Base-by-base conservation (phyloP, 495 filamentous ascomycete species). In the Endocarpon pusillum region DNA sequence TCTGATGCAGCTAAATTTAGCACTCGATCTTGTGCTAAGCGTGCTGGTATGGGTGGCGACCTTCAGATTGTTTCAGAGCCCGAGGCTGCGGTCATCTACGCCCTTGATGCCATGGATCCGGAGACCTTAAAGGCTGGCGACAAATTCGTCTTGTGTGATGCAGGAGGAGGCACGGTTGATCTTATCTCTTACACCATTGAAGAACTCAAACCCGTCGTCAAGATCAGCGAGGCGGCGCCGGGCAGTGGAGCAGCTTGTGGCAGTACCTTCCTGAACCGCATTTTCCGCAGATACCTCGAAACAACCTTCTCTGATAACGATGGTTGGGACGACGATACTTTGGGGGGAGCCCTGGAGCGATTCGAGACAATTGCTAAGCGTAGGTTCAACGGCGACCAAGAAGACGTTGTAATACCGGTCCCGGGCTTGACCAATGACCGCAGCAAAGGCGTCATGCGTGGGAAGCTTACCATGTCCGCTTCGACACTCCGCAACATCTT, bases 81-180 rank as follows among this genome's bases (percentile, higher is more conserved):
- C 1, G 80, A 85, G 51, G 78, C 76, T 3, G 79, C 78, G 0
- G 80, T 79, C 0, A 67, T 81, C 1, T 80, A 81, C 41, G 75
- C 76, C 0, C 58, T 86, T 2, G 68, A 73, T 32, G 68, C 67
- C n/a, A 79, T 71, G 39, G 59, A 60, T n/a, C 29, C 54, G 73
- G 20, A 67, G 54, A 36, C n/a, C n/a, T n/a, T n/a, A n/a, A n/a
- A 56, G 42, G 41, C 49, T 19, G 58, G 55, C 20, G 59, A 66
- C 42, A 51, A 49, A 12, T 56, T 66, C 35, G 47, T 64, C 3
- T 38, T 66, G 7, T 64, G 57, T 39, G 62, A 66, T 42, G 51
- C 59, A 12, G 60, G 61, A 9, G 61, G 59, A 14, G 61, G 59
- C 6, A 67, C 59, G 2, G 61, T 63, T 5, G 61, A 66, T 37